Percentiles rank a stretch among this genome's conserved stretches.
phyloP scores from a whole-genome alignment of 768 basidiomycete species.

The Boletus reticulatus region DNA sequence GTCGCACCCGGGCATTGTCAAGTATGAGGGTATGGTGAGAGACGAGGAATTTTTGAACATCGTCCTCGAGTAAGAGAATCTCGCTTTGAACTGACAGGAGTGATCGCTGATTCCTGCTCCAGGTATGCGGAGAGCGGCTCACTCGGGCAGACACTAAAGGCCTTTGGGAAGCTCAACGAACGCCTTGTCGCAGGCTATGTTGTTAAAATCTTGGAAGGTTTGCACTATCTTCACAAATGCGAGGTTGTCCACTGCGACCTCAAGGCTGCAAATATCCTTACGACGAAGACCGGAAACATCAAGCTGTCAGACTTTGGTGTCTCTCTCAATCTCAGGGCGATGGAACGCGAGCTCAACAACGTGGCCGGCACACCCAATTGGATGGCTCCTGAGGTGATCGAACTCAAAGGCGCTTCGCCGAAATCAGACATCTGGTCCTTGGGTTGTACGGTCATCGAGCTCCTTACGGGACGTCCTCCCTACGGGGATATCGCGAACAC shows the following conservation, averaged over 20 bases:
- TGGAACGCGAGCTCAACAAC: constrained; percentile 82
- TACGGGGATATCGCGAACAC: constrained; percentile 87
- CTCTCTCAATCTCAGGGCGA: constrained; percentile 89
- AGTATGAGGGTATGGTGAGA: constrained; percentile 94
- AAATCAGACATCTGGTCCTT: constrained; percentile 97
- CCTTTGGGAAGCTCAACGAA: constrained; percentile 93
- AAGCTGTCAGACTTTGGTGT: constrained; percentile 98
- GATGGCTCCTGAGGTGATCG: constrained; percentile 99
- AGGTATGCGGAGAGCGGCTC: constrained; percentile 98
- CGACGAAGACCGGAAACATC: constrained; percentile 95
- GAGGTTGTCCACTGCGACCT: constrained; percentile 97
- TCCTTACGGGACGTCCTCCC: constrained; percentile 89
- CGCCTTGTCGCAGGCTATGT: constrained; percentile 89
- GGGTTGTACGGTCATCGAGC: constrained; percentile 91
- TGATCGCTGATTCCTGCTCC: constrained; percentile 16
- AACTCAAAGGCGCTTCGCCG: constrained; percentile 88
- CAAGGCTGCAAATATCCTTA: constrained; percentile 98
- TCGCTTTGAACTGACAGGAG: neutral
- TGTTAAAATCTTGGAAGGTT: constrained; percentile 93
- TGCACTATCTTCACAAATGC: constrained; percentile 87
- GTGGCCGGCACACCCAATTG: constrained; percentile 96
- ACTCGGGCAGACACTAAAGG: constrained; percentile 86
- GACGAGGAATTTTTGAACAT: constrained; percentile 89
- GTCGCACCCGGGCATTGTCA: constrained; percentile 93
- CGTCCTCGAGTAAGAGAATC: constrained; percentile 76